Percentiles rank a stretch among this genome's conserved stretches.
Evolutionary conservation across 2,329 filamentous ascomycete genomes (phyloP).

Genomic region (Cadophora malorum): DNA sequence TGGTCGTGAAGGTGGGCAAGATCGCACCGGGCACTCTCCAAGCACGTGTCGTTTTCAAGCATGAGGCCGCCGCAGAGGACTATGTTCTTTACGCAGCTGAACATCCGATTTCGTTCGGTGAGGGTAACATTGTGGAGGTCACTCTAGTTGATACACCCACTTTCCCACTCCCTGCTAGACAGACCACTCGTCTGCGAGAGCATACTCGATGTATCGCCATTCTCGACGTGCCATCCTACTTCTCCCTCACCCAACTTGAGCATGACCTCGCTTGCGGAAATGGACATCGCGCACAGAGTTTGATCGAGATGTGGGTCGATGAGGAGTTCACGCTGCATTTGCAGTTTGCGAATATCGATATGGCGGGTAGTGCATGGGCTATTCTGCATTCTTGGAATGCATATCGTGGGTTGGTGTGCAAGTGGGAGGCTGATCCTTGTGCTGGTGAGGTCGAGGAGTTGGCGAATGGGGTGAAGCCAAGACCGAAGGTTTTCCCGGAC

Average conservation of each 20-base stretch:
- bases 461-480: conserved; percentile 8
- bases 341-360: conserved; percentile 36
- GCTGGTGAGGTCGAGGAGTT: conserved; percentile 37
- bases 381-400: conserved; percentile 27
- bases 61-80: conserved; percentile 34
- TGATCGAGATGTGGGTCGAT: conserved; percentile 38
- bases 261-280: conserved; percentile 23
- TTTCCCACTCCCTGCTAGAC: conserved; percentile 29
- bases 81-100: conserved; percentile 33
- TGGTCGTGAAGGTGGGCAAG: conserved; percentile 27
- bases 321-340: conserved; percentile 32
- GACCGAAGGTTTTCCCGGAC: conserved; percentile 25
- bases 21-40: conserved; percentile 27
- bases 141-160: conserved; percentile 38
- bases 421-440: conserved; percentile 39
- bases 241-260: conserved; percentile 28
- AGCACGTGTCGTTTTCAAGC: conserved; percentile 38
- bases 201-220: conserved; percentile 38
- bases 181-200: conserved; percentile 1
- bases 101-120: conserved; percentile 31
- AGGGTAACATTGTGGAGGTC: conserved; percentile 26
- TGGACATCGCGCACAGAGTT: conserved; percentile 18
- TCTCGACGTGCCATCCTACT: conserved; percentile 23
- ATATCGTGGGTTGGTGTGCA: conserved; percentile 29
- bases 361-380: conserved; percentile 31